phyloP scores from a whole-genome alignment of 306 rosid genomes.

The Castanea sativa region DNA sequence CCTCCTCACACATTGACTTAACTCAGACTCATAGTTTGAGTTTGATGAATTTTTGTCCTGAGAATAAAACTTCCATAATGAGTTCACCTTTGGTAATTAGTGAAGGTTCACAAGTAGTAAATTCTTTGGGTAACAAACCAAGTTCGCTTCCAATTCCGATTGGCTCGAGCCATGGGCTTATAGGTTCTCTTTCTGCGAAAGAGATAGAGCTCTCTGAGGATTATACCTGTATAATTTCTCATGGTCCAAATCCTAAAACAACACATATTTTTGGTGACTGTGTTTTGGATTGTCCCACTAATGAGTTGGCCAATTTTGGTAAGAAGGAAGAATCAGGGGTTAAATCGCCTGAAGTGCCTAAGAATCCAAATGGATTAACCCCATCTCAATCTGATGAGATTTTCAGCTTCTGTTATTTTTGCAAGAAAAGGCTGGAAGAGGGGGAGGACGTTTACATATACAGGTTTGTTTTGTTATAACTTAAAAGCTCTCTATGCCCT shows the following conservation, averaged over 20 bases:
- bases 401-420: slow-evolving; percentile 45
- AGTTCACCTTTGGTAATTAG: slow-evolving; percentile 26
- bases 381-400: slow-evolving; percentile 20
- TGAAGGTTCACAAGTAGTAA: slow-evolving; percentile 25
- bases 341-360: slow-evolving; percentile 31
- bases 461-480: slow-evolving; percentile 47
- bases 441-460: slow-evolving; percentile 39
- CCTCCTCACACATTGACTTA: slow-evolving; percentile 29
- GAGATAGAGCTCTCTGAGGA: slow-evolving; percentile 91
- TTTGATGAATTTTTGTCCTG: slow-evolving; percentile 26
- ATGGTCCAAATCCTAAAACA: slow-evolving; percentile 85
- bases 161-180: slow-evolving; percentile 36
- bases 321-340: slow-evolving; percentile 41
- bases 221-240: slow-evolving; percentile 90
- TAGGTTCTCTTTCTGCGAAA: slow-evolving; percentile 64
- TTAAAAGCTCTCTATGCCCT: neutral
- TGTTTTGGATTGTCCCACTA: slow-evolving; percentile 68
- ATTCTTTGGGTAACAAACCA: slow-evolving; percentile 37
- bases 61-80: slow-evolving; percentile 20
- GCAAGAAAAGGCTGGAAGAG: slow-evolving; percentile 53
- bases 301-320: slow-evolving; percentile 45
- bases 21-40: slow-evolving; percentile 26
- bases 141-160: slow-evolving; percentile 67
- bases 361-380: slow-evolving; percentile 28
- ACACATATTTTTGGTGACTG: slow-evolving; percentile 88